Base-by-base conservation (phyloP, 352 stramenopile genomes). In the Nothophytophthora sp. region DNA sequence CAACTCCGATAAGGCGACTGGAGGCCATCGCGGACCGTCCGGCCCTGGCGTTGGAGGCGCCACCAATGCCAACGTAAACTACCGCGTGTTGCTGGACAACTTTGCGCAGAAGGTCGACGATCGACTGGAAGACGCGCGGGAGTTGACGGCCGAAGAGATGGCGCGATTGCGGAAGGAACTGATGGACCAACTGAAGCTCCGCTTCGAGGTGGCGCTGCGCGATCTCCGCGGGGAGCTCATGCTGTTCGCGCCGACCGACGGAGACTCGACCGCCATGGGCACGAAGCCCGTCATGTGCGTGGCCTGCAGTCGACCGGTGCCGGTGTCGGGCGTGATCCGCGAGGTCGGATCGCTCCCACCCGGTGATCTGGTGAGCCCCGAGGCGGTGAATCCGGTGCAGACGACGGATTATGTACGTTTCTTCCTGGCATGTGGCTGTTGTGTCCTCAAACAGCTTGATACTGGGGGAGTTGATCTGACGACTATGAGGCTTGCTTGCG, bases 201-300 rank as follows among this genome's bases (percentile, higher is more conserved):
- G 67, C 7, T 71, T 92, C 18, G 73, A 89, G 20, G 47, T 70
- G 9, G 78, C 74, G n/a, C 36, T 92, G 38, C 70, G 76, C 10
- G 76, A 92, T 3, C 48, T 92, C 38, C 75, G 81, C 19, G 70
- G 62, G 32, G 77, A 91, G 66, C 67, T 91, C 25, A 77, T 79
- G 65, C 43, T 86, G n/a, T 71, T 81, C 27, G 33, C 65, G 35
- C 54, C 55, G 23, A 61, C 51, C n/a, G 71, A 65, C 39, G 74
- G 78, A 38, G 81, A 90, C 32, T 84, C 81, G 34, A 92, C 84
- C 4, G 78, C 84, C 5, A 73, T 92, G 45, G 81, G 79, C 25
- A 91, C 81, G 13, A 92, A 90, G 37, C 79, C 81, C 0, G 72
- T 89, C 20, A 91, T 94, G 79, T 92, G 81, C 44, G 81, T 94